Evolutionary conservation across 2,329 filamentous ascomycete species (phyloP), one percentile per base, ranked within the genome.

Genomic region (Raffaelea arxii): DNA sequence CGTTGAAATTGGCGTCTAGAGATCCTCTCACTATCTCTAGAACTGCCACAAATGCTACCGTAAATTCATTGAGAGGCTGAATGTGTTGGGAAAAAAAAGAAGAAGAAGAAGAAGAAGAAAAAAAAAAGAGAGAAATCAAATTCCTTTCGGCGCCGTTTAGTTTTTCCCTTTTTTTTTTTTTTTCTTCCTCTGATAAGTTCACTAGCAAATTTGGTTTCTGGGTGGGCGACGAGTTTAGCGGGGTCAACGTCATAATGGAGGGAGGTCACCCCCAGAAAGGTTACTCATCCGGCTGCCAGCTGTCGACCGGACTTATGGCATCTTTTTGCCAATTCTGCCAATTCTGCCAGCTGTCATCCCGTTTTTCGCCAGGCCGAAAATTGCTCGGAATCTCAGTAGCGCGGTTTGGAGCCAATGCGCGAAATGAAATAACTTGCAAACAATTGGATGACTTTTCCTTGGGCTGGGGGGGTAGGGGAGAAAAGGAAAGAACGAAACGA

Each of bases 21-120:
- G 80, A 83, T 77, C 71, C 75, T 82, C 76, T 78, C 78, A 80
- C 73, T 76, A 82, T 82, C 82, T 81, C 83, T 82, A 84, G 80
- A 85, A 79, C 80, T 75, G 65, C 69, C 72, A 74, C 70, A 65
- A 68, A 67, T 80, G 72, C 86, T 91, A 86, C 75, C 80, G 75
- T 60, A 62, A 60, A 65, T 66, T 74, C 77, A 80, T 80, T 77
- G 72, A 74, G 55, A 53, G 46, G 44, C 30, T 37, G 23, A 25
- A 18, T 21, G 25, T 21, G 19, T 19, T 21, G 27, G 37, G 19
- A 32, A 23, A 30, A 12, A 25, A 44, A 32, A 25, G 23, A 48
- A 47, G 39, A 47, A 43, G 36, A 25, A 40, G 35, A 14, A 35
- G 40, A 30, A 39, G 40, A 39, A 38, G n/a, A n/a, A n/a, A n/a